Evolutionary conservation across 352 stramenopile genomes (phyloP), one percentile per base, ranked within the genome.

Genomic region (Phytophthora pinifolia): DNA sequence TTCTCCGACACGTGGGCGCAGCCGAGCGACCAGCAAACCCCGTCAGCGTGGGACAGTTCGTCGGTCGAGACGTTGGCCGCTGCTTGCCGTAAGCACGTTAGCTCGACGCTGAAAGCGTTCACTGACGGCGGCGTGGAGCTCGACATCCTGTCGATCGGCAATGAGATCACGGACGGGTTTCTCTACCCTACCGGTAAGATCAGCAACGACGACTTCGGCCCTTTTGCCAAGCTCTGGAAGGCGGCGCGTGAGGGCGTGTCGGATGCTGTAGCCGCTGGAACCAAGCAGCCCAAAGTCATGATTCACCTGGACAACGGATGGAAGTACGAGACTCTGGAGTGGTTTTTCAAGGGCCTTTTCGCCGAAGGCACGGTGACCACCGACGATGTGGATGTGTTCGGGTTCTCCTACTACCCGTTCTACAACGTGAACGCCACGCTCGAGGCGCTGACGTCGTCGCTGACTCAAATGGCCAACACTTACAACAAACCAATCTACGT

Each of bases 1-100:
- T 72, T 72, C 48, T 72, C 63, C 14, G 63, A 72, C 29, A 72
- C 63, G 1, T 72, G 63, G 63, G 63, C 63, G 1, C 46, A 72
- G 9, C 53, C 58, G 12, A 62, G 44, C 9, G 33, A 59, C 17
- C 58, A 72, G 38, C 46, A 42, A 13, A 55, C 46, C 1, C 63
- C 59, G 17, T 56, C 52, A 2, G 33, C 42, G 15, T 72, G 59
- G 48, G 60, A 67, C n/a, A 39, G 17, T 17, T 57, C 64, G 20
- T 57, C 59, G 10, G 49, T 66, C 9, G 46, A 59, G 4, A 59
- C 42, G 3, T 41, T 69, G 29, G 53, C 64, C 1, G 41, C 45
- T 5, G 50, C 57, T 8, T 50, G 65, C 15, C 51, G 51, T 0
- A 33, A 59, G 4, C 62, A 70, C n/a, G 65, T 73, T 6, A 73